Conservation (phyloP, 768 basidiomycete genomes). For the Phanerodontia chrysosporium region DNA sequence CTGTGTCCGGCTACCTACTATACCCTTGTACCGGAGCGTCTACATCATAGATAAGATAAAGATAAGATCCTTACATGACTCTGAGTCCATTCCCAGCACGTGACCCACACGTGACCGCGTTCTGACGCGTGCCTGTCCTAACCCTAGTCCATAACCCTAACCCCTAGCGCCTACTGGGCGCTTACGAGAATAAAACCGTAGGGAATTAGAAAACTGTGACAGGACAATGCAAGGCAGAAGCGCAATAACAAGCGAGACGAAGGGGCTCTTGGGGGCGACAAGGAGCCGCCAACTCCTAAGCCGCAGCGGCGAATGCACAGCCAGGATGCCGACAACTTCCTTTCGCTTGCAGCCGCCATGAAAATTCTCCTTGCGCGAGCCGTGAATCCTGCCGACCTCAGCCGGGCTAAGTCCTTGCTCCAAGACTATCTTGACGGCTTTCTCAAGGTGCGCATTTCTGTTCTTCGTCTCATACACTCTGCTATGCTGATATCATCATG, state of each 20-base stretch:
- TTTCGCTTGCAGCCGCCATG: constrained; percentile 13
- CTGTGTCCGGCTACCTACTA: too few relatives aligned
- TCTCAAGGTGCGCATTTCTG: constrained; percentile 9
- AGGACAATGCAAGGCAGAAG: neutral
- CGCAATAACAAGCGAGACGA: neutral
- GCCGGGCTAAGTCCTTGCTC: neutral
- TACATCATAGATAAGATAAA: too few relatives aligned
- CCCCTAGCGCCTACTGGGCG: too few relatives aligned
- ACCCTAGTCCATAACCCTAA: too few relatives aligned
- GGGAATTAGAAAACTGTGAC: too few relatives aligned
- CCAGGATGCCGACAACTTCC: constrained; percentile 12
- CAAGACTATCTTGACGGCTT: constrained; percentile 9
- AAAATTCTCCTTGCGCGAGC: constrained; percentile 19
- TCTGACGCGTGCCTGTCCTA: too few relatives aligned
- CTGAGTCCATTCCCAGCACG: too few relatives aligned
- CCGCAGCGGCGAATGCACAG: constrained; percentile 10
- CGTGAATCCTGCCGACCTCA: constrained; percentile 4
- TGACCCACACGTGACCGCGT: too few relatives aligned
- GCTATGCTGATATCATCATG: neutral
- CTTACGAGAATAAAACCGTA: too few relatives aligned
- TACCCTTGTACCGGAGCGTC: too few relatives aligned
- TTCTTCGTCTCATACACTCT: neutral
- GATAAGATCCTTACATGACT: neutral
- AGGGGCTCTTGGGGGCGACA: neutral
- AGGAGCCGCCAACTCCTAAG: neutral